Conservation (phyloP, 768 basidiomycete genomes). For the Chlorophyllum brunneum region DNA sequence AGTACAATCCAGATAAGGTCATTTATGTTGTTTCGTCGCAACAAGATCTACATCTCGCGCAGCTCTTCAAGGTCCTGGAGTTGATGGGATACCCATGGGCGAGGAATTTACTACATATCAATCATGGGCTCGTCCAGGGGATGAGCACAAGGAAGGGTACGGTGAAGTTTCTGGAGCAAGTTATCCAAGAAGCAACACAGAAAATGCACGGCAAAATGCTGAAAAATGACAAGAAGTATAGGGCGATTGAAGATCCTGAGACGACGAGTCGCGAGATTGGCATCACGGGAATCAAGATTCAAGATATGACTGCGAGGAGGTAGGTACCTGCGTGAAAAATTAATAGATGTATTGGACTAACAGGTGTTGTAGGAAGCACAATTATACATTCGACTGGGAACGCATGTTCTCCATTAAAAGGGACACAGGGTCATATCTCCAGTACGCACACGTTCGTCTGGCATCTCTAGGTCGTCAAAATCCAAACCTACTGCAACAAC, state of each 20-base stretch:
- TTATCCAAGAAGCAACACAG: conserved; percentile 79
- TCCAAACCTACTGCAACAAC: conserved; percentile 76
- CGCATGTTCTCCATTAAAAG: conserved; percentile 94
- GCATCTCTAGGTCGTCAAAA: conserved; percentile 91
- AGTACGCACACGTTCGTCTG: conserved; percentile 95
- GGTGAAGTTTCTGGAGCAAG: conserved; percentile 92
- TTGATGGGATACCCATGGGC: conserved; percentile 92
- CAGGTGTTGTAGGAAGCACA: conserved; percentile 66
- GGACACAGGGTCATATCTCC: conserved; percentile 91
- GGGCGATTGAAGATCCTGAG: conserved; percentile 83
- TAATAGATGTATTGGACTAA: too few relatives aligned
- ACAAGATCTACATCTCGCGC: conserved; percentile 82
- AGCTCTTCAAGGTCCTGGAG: conserved; percentile 91
- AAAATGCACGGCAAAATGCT: conserved; percentile 97
- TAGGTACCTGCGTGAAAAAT: conserved; percentile 28
- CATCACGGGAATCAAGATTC: conserved; percentile 95
- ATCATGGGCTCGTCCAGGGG: conserved; percentile 88
- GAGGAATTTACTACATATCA: conserved; percentile 76
- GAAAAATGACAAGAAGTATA: conserved; percentile 70
- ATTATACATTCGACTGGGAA: conserved; percentile 93
- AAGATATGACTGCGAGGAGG: conserved; percentile 95
- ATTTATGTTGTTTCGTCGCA: conserved; percentile 81
- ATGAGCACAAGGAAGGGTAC: conserved; percentile 91
- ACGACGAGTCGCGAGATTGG: conserved; percentile 78
- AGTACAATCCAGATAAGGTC: conserved; percentile 86